Base-by-base conservation (phyloP, 768 basidiomycete genomes). In the Mycena crocata region DNA sequence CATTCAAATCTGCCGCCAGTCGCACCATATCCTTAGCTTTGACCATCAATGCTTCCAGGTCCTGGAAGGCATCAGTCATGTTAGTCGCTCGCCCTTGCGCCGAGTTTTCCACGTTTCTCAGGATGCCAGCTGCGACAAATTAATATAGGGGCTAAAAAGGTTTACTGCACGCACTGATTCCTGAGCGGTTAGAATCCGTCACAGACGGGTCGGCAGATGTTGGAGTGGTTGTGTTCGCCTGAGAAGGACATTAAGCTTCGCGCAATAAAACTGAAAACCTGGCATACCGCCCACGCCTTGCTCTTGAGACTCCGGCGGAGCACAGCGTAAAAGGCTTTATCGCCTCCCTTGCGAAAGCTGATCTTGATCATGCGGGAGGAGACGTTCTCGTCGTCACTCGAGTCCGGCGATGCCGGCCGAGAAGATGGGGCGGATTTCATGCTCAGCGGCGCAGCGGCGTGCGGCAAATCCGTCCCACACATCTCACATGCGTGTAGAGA, bases 11-110 rank as follows among this genome's bases (percentile, higher is more conserved):
- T 56, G 90, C 91, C 3, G 97, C 96, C 26, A 98, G 85, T 32
- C 87, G 87, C 62, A 96, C 96, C 90, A 99, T 97, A 71, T 96
- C 95, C 69, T 89, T 91, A 1, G 96, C 95, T 75, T 96, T 93
- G 51, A 91, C 83, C 92, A 93, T 96, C 49, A 99, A 80, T 0
- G 91, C 92, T 75, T 98, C 95, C 35, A 99, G 85, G 73, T 99
- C 98, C 69, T 89, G 84, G 34, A 98, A 83, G 0, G 95, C 93
- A 68, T 90, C 88, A 28, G 85, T 84, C 80, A 99, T 87, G 68
- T 90, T 84, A 10, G 85, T 86, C 48, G 89, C 85, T 19, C 89
- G 83, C 6, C 84, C 85, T 71, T 90, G 86, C 1, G 89, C 87
- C 12, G 89, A 87, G 17, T 85, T 82, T 76, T 93, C 89, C 44